Evolutionary conservation across 75 land plant species (phyloP).

Genomic region (Selaginella tamariscina): DNA sequence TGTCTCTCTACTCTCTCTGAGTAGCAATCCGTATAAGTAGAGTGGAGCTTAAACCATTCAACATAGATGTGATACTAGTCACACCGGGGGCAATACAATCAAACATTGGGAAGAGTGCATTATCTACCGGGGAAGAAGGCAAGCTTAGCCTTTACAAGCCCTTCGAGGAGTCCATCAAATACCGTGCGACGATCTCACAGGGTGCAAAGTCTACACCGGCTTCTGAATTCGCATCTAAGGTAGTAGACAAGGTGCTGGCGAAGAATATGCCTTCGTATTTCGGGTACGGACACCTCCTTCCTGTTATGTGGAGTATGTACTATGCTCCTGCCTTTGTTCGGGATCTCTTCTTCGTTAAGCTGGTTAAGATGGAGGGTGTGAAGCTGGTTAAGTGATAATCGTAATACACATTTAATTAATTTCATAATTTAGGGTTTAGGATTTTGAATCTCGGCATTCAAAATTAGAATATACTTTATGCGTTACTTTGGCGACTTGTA

Average conservation of each 20-base stretch:
- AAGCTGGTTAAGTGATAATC: neutral
- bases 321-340: slow-evolving; percentile 50
- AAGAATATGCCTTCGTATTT: slow-evolving; percentile 55
- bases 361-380: neutral
- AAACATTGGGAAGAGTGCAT: slow-evolving; percentile 40
- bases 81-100: slow-evolving; percentile 77
- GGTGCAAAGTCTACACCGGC: slow-evolving; percentile 47
- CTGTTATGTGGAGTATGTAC: slow-evolving; percentile 32
- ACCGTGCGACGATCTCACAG: slow-evolving; percentile 49
- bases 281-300: slow-evolving; percentile 46
- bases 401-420: too few relatives aligned
- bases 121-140: slow-evolving; percentile 21
- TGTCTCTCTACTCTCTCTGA: too few relatives aligned
- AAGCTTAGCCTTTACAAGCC: slow-evolving; percentile 49
- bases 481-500: too few relatives aligned
- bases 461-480: too few relatives aligned
- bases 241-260: slow-evolving; percentile 47
- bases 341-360: slow-evolving; percentile 32
- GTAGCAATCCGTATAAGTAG: too few relatives aligned
- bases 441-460: too few relatives aligned
- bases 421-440: too few relatives aligned
- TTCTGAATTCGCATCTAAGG: slow-evolving; percentile 59
- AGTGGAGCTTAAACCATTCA: slow-evolving; percentile 58
- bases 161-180: slow-evolving; percentile 37
- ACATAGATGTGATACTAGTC: slow-evolving; percentile 64